Evolutionary conservation across 139 green algal species (phyloP).

Genomic region (Diplosphaera chodatii): DNA sequence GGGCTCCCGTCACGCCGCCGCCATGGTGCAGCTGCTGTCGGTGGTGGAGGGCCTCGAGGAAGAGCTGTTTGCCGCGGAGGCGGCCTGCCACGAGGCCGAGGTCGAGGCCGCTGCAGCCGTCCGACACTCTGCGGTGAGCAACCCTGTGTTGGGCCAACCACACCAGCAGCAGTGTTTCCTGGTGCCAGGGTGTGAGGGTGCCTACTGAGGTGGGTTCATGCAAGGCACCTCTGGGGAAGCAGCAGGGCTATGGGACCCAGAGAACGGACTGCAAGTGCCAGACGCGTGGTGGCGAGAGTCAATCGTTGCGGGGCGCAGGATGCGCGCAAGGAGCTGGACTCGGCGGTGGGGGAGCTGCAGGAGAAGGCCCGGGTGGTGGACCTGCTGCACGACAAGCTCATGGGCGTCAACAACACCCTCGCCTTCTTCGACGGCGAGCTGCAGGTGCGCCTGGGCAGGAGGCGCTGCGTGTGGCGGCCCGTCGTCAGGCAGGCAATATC

Average conservation of each 20-base stretch:
- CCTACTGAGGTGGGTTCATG: too few species aligned
- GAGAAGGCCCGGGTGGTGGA: background rate
- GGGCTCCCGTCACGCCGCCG: background rate
- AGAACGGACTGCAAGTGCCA: too few species aligned
- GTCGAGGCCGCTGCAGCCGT: constrained; percentile 9
- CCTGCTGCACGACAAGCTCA: constrained; percentile 1
- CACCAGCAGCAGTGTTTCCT: too few species aligned
- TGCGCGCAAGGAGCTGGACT: background rate
- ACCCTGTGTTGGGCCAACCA: too few species aligned
- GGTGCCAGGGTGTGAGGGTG: too few species aligned
- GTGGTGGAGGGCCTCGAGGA: constrained; percentile 24
- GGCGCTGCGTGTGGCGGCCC: too few species aligned
- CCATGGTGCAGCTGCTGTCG: constrained; percentile 14
- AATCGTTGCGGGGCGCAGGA: too few species aligned
- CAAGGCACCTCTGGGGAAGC: too few species aligned
- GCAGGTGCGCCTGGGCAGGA: background rate
- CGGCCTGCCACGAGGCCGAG: constrained; percentile 18
- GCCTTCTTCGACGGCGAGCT: background rate
- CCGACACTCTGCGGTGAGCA: constrained; percentile 15
- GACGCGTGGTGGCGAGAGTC: too few species aligned
- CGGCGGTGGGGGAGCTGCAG: background rate
- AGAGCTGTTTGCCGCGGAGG: constrained; percentile 24
- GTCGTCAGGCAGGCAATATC: too few species aligned
- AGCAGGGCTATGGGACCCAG: too few species aligned
- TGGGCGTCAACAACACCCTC: background rate